A percentile compares a stretch with the other conserved stretches of the same genome.
These are phyloP conservation scores for Tolypocladium capitatum DNA, from an alignment of 2,329 filamentous ascomycete genomes.

Conservation along the genomic window DNA sequence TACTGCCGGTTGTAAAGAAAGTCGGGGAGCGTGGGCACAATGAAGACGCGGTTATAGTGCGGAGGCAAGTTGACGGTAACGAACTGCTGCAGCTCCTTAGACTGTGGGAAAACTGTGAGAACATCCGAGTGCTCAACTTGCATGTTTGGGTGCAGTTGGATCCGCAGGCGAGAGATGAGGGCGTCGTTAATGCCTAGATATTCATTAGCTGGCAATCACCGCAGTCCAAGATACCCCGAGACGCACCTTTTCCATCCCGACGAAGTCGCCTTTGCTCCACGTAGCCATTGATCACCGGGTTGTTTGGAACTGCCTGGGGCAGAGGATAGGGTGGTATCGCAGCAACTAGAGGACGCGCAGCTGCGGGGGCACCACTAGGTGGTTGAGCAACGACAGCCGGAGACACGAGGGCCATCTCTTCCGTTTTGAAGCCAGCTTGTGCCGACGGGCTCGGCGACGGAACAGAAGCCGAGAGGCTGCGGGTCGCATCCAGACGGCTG, in stretches of 20 bases:
- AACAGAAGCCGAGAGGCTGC: conserved; percentile 25
- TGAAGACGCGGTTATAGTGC: conserved; percentile 56
- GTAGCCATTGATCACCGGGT: conserved; percentile 16
- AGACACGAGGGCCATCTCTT: conserved; percentile 17
- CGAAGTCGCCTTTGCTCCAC: conserved; percentile 25
- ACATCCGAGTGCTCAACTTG: conserved; percentile 47
- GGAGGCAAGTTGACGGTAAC: conserved; percentile 57
- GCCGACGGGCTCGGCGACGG: conserved; percentile 33
- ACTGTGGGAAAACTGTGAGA: conserved; percentile 51
- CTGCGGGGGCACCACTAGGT: conserved; percentile 4
- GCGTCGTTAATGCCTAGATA: conserved; percentile 40
- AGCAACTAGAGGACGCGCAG: not conserved
- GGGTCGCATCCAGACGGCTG: conserved; percentile 21
- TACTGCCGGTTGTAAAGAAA: conserved; percentile 55
- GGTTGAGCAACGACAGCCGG: conserved; percentile 11
- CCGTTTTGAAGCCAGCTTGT: conserved; percentile 20
- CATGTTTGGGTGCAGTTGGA: conserved; percentile 56
- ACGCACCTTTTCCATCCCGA: conserved; percentile 27
- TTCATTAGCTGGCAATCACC: conserved; percentile 9
- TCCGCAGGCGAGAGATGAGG: conserved; percentile 51
- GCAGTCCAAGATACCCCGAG: not conserved
- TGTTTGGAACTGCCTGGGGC: conserved; percentile 6
- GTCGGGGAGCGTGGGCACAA: conserved; percentile 52
- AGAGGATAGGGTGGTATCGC: not conserved
- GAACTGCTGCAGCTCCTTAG: conserved; percentile 55